Evolutionary conservation across 2,329 filamentous ascomycete genomes (phyloP), one percentile per base, ranked within the genome.

Genomic region (Hortaea werneckii): DNA sequence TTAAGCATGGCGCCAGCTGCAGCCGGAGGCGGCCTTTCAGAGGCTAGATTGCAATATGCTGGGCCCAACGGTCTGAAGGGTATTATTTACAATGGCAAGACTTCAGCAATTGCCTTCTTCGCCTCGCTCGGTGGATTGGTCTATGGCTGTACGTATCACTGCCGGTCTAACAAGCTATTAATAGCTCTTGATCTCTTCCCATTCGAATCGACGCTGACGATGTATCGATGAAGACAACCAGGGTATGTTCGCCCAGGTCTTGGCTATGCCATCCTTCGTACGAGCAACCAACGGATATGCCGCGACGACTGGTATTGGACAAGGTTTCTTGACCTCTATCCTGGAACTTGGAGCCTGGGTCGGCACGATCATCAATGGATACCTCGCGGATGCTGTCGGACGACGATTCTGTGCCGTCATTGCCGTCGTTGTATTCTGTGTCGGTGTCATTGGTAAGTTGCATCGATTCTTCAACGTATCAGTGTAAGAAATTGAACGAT

Each of bases 331-430:
- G 30, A 55, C 53, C 10, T 46, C 49, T 3, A 55, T 55, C 8
- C 40, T 54, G n/a, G 49, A 54, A 35, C 48, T 54, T 11, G 53
- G 51, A 10, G 53, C 51, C 1, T 88, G 83, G 83, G 59, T 86
- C n/a, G 85, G 85, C 34, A 78, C 81, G 0, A 64, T 89, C 3
- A 70, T 83, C 37, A 83, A 78, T 2, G 81, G 83, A 1, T 83
- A 83, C 57, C 62, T 87, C n/a, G 83, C 83, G 12, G 84, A 88
- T 58, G 70, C 74, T 4, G 62, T 81, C 42, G 83, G 80, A 1
- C 74, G 85, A 40, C 86, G 87, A 62, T 82, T 82, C 51, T 76
- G 78, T 5, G 79, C 87, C 45, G 65, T 87, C n/a, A 72, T 85
- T 30, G 81, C 81, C 8, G 77, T 77, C 1, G 61, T 66, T 8